A percentile compares a stretch with the other conserved stretches of the same genome.
Evolutionary conservation across 345 rosid species (phyloP).

Genomic region (Carallia brachiata): DNA sequence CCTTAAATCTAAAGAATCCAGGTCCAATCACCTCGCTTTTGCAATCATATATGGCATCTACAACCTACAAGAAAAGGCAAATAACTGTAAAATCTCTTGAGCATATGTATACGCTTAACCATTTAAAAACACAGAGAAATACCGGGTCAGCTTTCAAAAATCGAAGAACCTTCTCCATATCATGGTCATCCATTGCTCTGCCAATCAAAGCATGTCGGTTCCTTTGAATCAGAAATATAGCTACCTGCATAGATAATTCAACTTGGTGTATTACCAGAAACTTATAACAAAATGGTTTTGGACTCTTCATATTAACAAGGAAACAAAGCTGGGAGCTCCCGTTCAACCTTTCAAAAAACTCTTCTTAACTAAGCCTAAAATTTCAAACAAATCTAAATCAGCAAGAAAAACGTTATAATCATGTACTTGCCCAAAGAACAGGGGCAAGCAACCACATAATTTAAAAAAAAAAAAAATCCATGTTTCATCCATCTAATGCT

Average conservation of each 20-base stretch:
- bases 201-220: constrained; percentile 97
- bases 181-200: constrained; percentile 95
- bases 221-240: constrained; percentile 96
- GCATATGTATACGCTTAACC: neutral
- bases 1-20: constrained; percentile 96
- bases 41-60: constrained; percentile 93
- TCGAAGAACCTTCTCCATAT: constrained; percentile 83
- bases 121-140: constrained; percentile 22
- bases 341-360: neutral
- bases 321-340: too few species aligned
- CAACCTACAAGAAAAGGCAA: constrained; percentile 54
- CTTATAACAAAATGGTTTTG: neutral
- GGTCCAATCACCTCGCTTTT: constrained; percentile 99
- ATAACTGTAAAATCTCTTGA: constrained; percentile 6
- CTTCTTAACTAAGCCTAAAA: neutral
- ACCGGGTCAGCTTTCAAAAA: constrained; percentile 87
- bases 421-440: too few species aligned
- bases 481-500: neutral
- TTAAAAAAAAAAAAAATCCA: neutral
- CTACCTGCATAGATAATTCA: constrained; percentile 52
- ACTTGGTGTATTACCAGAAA: neutral
- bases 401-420: neutral
- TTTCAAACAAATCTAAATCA: neutral
- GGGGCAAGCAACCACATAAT: neutral
- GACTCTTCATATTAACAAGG: neutral